Evolutionary conservation across 129 eudicot genomes (phyloP), one percentile per base, ranked within the genome.

Genomic region (Chrysanthemum lavandulifolium): DNA sequence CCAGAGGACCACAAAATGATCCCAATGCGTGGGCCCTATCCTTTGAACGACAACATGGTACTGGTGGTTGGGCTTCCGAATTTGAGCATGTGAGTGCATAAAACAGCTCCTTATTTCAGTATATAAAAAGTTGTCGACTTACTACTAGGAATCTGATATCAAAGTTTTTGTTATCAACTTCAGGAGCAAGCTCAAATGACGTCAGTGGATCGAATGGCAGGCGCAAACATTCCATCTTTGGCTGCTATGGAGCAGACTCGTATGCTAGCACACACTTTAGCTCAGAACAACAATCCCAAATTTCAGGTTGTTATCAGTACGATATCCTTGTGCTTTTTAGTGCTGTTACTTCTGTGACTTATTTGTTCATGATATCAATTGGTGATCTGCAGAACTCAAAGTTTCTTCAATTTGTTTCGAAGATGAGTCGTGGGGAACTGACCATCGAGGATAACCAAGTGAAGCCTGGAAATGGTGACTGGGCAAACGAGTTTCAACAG

Each of bases 211-310:
- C 97, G 85, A 72, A 64, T 82, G 82, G 74, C 89, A 54, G 91
- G 86, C 79, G 80, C 89, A 70, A 89, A 78, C 74, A 79, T 90
- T 47, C 83, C 97, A 67, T 82, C 79, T 72, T 69, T 94, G 75
- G 97, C 98, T 78, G 89, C 93, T 69, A 94, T 90, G 98, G 91
- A 94, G 88, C 97, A 94, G 82, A 87, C 95, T 61, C 97, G 98
- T 63, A 88, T 83, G 93, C 88, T 94, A 63, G 98, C 97, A 27
- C 96, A 94, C 84, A 94, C 98, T 62, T 72, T 94, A 67, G 91
- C 96, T 81, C 98, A 90, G 82, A 90, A 90, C 52, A 87, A 68
- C 68, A 96, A 94, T 70, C 98, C 98, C 59, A 94, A 94, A 74
- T 94, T 94, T 73, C 98, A 94, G 97, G 98, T 94, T 47, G 47